Evolutionary conservation across 345 rosid species (phyloP).

Genomic region (Salix viminalis): DNA sequence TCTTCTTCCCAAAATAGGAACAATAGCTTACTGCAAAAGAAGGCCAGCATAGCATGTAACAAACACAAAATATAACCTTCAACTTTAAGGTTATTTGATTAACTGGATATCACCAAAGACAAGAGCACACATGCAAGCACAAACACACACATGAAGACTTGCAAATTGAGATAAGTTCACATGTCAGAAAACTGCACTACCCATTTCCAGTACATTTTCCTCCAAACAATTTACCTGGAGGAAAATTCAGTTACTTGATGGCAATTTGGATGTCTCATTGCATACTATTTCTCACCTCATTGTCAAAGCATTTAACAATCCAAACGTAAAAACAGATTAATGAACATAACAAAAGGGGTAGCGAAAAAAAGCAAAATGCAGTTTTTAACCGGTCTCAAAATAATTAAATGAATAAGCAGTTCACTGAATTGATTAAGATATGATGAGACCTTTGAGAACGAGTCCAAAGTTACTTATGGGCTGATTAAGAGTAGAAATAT

Average conservation of each 20-base stretch:
- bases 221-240: not conserved
- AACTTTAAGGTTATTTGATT: not conserved
- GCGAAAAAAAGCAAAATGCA: not conserved
- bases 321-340: not conserved
- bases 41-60: not conserved
- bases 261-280: not conserved
- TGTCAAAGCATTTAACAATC: not conserved
- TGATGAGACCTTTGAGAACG: not conserved
- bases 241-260: not conserved
- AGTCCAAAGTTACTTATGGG: too few relatives aligned
- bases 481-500: too few relatives aligned
- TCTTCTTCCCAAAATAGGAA: conserved; percentile 53
- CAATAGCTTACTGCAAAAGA: conserved; percentile 33
- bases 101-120: not conserved
- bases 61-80: not conserved
- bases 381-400: not conserved
- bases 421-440: not conserved
- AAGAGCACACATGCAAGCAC: not conserved
- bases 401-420: not conserved
- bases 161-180: not conserved
- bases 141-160: not conserved
- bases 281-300: not conserved
- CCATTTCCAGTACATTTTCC: not conserved
- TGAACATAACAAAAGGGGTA: not conserved
- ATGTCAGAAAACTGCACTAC: not conserved